Evolutionary conservation across 148 eudicot genomes (phyloP).

Genomic region (Selenicereus undatus): DNA sequence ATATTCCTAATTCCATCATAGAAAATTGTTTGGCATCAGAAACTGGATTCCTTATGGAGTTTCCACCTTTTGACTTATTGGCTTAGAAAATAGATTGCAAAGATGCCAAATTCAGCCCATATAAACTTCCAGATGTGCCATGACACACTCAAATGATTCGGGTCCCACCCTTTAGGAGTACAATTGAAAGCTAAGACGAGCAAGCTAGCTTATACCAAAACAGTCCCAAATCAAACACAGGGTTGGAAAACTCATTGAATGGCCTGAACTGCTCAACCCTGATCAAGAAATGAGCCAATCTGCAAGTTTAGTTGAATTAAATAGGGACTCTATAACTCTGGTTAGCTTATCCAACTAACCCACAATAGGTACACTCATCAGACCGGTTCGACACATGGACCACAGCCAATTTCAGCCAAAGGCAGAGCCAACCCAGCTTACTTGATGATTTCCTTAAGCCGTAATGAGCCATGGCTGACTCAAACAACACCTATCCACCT

Average conservation of each 20-base stretch:
- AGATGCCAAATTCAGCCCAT: conserved; percentile 18
- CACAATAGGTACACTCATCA: not conserved
- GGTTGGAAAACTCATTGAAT: not conserved
- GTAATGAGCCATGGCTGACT: not conserved
- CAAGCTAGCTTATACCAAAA: not conserved
- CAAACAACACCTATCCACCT: not conserved
- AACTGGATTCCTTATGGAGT: conserved; percentile 1
- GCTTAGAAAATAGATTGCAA: conserved; percentile 1
- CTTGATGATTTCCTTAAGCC: too few species aligned
- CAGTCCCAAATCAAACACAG: not conserved
- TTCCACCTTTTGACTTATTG: conserved; percentile 4
- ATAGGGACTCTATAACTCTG: not conserved
- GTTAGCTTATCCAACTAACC: not conserved
- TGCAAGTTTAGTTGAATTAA: not conserved
- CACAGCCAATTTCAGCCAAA: not conserved
- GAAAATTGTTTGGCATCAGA: conserved; percentile 7
- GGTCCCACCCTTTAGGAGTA: not conserved
- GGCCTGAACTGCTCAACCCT: not conserved
- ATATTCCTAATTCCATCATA: conserved; percentile 21
- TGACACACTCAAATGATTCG: conserved; percentile 1
- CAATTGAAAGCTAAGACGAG: not conserved
- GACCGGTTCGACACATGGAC: not conserved
- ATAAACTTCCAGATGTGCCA: conserved; percentile 7
- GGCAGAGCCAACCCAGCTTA: not conserved
- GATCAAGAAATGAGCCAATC: not conserved